These are phyloP conservation scores for Pochonia chlamydosporia DNA, from an alignment of 2,329 filamentous ascomycete genomes.

Conservation along the genomic window DNA sequence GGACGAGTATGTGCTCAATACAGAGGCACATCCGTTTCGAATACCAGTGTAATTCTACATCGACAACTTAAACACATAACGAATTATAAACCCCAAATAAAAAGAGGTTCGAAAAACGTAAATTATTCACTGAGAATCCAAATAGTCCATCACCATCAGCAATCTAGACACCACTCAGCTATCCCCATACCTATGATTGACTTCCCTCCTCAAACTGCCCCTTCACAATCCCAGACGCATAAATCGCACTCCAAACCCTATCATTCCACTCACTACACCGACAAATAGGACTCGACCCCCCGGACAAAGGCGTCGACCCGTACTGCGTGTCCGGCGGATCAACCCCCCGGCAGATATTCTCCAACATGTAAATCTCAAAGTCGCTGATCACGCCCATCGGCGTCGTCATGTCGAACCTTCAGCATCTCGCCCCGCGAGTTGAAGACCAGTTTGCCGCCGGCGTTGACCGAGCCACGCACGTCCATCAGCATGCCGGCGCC, in stretches of 20 bases:
- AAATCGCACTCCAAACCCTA: conserved; percentile 2
- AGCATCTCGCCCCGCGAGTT: conserved; percentile 1
- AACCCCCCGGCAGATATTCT: conserved; percentile 4
- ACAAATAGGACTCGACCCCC: conserved; percentile 2
- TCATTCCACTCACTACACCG: conserved; percentile 6
- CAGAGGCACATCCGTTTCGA: conserved; percentile 53
- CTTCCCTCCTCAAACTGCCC: too few relatives aligned
- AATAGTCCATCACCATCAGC: too few relatives aligned
- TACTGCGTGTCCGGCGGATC: conserved; percentile 5
- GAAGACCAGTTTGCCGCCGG: conserved; percentile 5
- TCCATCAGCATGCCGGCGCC: conserved; percentile 6
- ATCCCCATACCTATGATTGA: too few relatives aligned
- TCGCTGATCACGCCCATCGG: conserved; percentile 5
- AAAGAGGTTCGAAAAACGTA: too few relatives aligned
- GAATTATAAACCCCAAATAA: too few relatives aligned
- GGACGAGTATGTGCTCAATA: conserved; percentile 35
- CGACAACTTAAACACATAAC: too few relatives aligned
- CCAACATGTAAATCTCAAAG: background rate
- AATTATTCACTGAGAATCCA: too few relatives aligned
- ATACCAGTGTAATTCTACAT: conserved; percentile 35
- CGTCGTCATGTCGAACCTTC: background rate
- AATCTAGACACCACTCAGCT: too few relatives aligned
- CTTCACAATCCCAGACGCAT: conserved; percentile 17
- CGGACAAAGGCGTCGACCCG: background rate
- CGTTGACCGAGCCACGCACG: conserved; percentile 7